phyloP scores from a whole-genome alignment of 2,329 filamentous ascomycete species.

The Pseudogymnoascus pannorum region DNA sequence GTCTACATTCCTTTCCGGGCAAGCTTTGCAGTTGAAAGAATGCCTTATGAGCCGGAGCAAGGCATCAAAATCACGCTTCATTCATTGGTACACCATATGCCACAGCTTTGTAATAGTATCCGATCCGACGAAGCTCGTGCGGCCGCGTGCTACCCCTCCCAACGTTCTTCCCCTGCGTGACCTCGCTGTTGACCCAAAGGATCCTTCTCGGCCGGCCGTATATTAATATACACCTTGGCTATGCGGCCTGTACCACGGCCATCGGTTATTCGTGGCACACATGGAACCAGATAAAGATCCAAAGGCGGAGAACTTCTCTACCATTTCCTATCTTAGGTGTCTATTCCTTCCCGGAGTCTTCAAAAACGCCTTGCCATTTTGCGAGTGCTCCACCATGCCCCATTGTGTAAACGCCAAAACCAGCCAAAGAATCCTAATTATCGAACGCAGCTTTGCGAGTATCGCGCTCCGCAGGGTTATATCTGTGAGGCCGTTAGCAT shows the following conservation, averaged over 20 bases:
- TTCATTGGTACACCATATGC: not conserved
- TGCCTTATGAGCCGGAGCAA: not conserved
- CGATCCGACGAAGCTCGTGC: not conserved
- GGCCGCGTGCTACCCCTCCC: not conserved
- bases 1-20: not conserved
- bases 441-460: conserved; percentile 32
- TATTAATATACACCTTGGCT: conserved; percentile 1
- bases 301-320: conserved; percentile 7
- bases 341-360: conserved; percentile 11
- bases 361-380: conserved; percentile 21
- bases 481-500: conserved; percentile 29
- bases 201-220: not conserved
- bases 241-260: not conserved
- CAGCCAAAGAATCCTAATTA: conserved; percentile 14
- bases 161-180: not conserved
- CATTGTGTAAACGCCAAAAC: conserved; percentile 10
- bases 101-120: not conserved
- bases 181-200: not conserved
- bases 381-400: conserved; percentile 6
- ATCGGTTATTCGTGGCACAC: not conserved
- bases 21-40: not conserved
- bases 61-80: not conserved
- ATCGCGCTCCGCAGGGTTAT: conserved; percentile 42
- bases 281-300: conserved; percentile 1
- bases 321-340: conserved; percentile 9